Conservation (phyloP, 2,329 filamentous ascomycete genomes). For the Ophiostoma triangulosporum region DNA sequence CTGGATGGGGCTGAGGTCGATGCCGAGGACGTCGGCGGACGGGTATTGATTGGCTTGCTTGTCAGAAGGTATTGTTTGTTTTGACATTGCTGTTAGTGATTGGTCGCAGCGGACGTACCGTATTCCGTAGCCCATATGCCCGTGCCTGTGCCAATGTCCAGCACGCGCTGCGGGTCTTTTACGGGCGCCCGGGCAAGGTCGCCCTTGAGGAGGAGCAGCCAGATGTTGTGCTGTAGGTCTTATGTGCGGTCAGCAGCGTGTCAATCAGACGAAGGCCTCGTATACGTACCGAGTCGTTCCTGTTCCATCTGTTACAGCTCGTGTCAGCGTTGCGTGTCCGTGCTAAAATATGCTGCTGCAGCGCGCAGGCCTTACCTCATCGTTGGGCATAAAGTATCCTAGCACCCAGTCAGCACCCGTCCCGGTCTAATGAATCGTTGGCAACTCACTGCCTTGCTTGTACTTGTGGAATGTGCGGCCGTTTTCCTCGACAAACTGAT, state of each 20-base stretch:
- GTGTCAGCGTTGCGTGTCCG: too few species aligned
- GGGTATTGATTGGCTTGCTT: conserved; percentile 26
- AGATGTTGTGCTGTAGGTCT: conserved; percentile 15
- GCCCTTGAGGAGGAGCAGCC: conserved; percentile 11
- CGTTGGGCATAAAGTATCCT: conserved; percentile 16
- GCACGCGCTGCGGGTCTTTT: conserved; percentile 12
- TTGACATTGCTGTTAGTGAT: too few species aligned
- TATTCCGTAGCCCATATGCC: conserved; percentile 12
- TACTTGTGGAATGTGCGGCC: conserved; percentile 14
- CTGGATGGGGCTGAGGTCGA: conserved; percentile 38
- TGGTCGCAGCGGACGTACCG: conserved; percentile 1
- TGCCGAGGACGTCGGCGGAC: conserved; percentile 28
- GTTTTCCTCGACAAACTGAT: conserved; percentile 13
- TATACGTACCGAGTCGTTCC: conserved; percentile 13
- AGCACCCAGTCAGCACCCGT: too few species aligned
- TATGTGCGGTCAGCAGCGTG: conserved; percentile 8
- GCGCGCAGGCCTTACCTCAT: conserved; percentile 8
- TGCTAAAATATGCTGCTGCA: too few species aligned
- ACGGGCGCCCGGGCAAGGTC: conserved; percentile 14
- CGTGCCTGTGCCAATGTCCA: conserved; percentile 14
- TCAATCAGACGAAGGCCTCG: background rate
- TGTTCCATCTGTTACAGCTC: conserved; percentile 11
- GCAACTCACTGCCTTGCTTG: conserved; percentile 13
- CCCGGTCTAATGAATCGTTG: too few species aligned
- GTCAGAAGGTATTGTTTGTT: too few species aligned